Evolutionary conservation across 2,329 filamentous ascomycete genomes (phyloP), one percentile per base, ranked within the genome.

Genomic region (Aspergillus udagawae): DNA sequence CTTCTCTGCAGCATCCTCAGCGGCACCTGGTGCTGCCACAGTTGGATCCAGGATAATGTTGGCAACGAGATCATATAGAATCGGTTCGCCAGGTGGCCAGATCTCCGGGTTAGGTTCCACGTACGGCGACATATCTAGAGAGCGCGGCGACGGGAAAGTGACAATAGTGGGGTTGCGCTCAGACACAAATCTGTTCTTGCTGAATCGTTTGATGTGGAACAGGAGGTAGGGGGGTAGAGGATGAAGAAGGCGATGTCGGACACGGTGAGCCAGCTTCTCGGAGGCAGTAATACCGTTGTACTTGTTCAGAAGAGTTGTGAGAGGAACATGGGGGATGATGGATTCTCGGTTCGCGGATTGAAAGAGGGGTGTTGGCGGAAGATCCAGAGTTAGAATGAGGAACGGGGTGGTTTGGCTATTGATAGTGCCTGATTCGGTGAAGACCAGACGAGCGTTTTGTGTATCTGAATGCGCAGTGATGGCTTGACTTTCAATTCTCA

Each of bases 151-250:
- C 62, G 93, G 91, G 74, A 97, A 99, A 0, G 93, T 97, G 62
- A 99, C 94, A 68, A 99, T 99, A 9, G 94, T 99, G 1, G 93
- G 94, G 73, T 99, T 99, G 52, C 94, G 89, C 77, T 97, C 93
- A 2, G 89, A 85, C 21, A 99, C 90, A 70, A 99, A 99, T 73
- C 97, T 96, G 80, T 99, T 99, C 64, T 89, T 87, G 65, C 88
- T 91, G 82, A 99, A 99, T 65, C 94, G 91, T 79, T 97, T 97
- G 79, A 97, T 88, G 78, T 99, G 93, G 78, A 99, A 91, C 53
- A 94, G 80, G 20, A 99, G 85, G 71, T 89, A 97, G 0, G 92
- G 93, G 0, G 94, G 94, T 0, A 99, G 82, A 0, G 94, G 94
- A 68, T 96, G 92, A 50, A 96, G 79, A 4, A 99, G 82, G 17